Conservation (phyloP, 169 alveolate species). For the Plasmodium gallinaceum region DNA sequence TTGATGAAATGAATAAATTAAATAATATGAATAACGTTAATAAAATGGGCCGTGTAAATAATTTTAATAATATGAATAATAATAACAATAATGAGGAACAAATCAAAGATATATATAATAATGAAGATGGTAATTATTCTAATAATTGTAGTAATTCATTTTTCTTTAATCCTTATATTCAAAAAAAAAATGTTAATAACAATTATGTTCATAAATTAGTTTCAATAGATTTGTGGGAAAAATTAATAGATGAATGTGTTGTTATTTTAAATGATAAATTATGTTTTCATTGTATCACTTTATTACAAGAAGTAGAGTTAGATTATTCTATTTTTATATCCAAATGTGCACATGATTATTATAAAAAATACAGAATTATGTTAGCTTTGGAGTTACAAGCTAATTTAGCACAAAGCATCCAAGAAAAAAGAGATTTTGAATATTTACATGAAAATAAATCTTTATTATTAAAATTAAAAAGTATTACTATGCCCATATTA, state of each 20-base stretch:
- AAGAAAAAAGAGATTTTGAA: slow-evolving; percentile 74
- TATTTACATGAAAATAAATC: slow-evolving; percentile 75
- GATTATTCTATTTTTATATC: slow-evolving; percentile 76
- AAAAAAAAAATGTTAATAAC: slow-evolving; percentile 42
- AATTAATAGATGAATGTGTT: slow-evolving; percentile 74
- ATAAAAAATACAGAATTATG: slow-evolving; percentile 72
- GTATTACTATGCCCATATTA: slow-evolving; percentile 68
- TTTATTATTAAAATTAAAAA: slow-evolving; percentile 61
- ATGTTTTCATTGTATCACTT: slow-evolving; percentile 53
- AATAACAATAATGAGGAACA: slow-evolving; percentile 3
- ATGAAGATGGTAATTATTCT: slow-evolving; percentile 18
- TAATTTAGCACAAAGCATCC: slow-evolving; percentile 70
- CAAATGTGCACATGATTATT: slow-evolving; percentile 76
- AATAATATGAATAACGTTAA: background rate
- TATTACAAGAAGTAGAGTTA: slow-evolving; percentile 55
- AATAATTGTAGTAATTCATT: slow-evolving; percentile 35
- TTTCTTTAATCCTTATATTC: slow-evolving; percentile 56
- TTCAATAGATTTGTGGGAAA: slow-evolving; percentile 77
- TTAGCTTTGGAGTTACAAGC: slow-evolving; percentile 76
- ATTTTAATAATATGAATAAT: slow-evolving; percentile 19
- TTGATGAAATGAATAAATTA: slow-evolving; percentile 35
- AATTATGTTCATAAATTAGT: slow-evolving; percentile 67
- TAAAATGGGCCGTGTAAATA: background rate
- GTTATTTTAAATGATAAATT: slow-evolving; percentile 49
- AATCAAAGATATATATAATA: background rate